Base-by-base conservation (phyloP, 2,329 filamentous ascomycete genomes). In the Chalaropsis thielavioides region DNA sequence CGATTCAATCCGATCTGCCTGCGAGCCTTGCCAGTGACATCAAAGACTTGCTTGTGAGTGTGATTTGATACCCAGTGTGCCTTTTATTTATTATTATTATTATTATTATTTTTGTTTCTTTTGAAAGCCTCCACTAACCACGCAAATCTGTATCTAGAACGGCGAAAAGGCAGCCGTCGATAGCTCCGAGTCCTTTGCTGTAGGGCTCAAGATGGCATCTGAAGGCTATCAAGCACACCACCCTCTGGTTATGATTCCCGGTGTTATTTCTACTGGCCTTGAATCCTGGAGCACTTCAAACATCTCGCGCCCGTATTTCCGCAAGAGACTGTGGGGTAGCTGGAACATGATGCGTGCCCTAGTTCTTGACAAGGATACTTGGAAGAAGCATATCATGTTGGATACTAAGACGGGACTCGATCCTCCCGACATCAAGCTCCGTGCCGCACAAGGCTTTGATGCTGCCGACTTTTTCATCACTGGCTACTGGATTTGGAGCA, bases 331-430 rank as follows among this genome's bases (percentile, higher is more conserved):
- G 61, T 99, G 94, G 94, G 94, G 94, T 3, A 96, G 90, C 70
- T 99, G 95, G 94, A 95, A 84, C 69, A 99, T 99, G 94, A 96
- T 99, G 91, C 83, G 88, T 61, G 92, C 94, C 0, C 77, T 99
- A 69, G 90, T 99, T 1, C 76, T 95, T 71, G 94, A 97, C 74
- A 96, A 97, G 75, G 86, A 95, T 35, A 81, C 83, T 41, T 99
- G 94, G 94, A 99, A 96, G 78, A 86, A 80, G 71, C 94, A 99
- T 73, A 90, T 99, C 70, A 97, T 97, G 92, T 81, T 99, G 11
- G 94, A 99, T 75, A 92, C 92, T 74, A 75, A 84, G 44, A 96
- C 92, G 0, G 94, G 94, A 0, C 79, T 99, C 24, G 94, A 99
- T 73, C 94, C 94, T 1, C 89, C 91, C 0, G 85, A 86, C 13